Evolutionary conservation across 306 rosid genomes (phyloP).

Genomic region (Prinsepia uniflora): DNA sequence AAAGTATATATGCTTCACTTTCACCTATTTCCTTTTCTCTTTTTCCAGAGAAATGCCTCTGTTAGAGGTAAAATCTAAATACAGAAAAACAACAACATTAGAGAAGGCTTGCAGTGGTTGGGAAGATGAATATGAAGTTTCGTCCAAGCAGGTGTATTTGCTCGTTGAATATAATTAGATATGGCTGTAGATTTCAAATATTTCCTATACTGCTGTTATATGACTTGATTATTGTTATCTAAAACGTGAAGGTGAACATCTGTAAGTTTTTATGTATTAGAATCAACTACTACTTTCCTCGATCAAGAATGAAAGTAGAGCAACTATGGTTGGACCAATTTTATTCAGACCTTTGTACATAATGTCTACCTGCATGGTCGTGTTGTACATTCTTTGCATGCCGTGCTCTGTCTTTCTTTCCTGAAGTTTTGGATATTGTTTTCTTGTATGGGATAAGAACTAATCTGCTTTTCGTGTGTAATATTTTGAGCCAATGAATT

Average conservation of each 20-base stretch:
- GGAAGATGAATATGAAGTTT: conserved; percentile 85
- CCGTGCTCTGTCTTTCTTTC: neutral
- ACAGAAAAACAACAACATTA: conserved; percentile 67
- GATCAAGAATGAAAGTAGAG: neutral
- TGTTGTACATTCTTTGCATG: neutral
- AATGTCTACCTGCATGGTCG: neutral
- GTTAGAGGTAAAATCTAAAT: conserved; percentile 77
- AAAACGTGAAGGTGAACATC: neutral
- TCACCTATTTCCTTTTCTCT: conserved; percentile 14
- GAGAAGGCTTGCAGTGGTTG: conserved; percentile 87
- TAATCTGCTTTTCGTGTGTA: neutral
- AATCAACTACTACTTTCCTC: neutral
- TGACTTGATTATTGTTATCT: neutral
- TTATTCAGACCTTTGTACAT: too few species aligned
- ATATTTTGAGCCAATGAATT: neutral
- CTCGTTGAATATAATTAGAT: conserved; percentile 16
- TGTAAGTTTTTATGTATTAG: neutral
- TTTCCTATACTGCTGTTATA: neutral
- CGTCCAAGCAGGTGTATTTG: conserved; percentile 86
- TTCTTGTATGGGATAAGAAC: neutral
- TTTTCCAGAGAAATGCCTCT: conserved; percentile 82
- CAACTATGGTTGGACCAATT: conserved; percentile 4
- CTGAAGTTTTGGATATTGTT: neutral
- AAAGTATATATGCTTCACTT: conserved; percentile 1
- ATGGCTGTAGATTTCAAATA: neutral